phyloP scores from a whole-genome alignment of 2,329 filamentous ascomycete genomes.

The Zopfia rhizophila region DNA sequence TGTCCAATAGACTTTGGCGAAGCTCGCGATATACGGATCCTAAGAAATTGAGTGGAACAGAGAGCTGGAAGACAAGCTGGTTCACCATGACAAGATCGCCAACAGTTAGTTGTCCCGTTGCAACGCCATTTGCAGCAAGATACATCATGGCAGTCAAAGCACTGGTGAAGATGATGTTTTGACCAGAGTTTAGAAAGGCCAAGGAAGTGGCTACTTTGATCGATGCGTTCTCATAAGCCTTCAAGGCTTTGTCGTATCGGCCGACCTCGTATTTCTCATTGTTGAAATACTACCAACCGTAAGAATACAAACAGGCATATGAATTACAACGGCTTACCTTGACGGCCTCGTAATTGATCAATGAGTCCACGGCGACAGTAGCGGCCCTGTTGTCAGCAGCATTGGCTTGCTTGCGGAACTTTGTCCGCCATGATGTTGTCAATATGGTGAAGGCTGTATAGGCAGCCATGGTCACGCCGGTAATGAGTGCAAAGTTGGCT shows the following conservation, averaged over 20 bases:
- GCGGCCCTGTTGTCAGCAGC: constrained; percentile 95
- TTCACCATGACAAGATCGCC: constrained; percentile 99
- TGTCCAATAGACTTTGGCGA: constrained; percentile 92
- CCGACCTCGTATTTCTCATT: constrained; percentile 95
- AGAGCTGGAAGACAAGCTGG: constrained; percentile 97
- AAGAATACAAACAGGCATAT: not conserved
- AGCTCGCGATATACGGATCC: constrained; percentile 98
- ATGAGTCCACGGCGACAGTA: constrained; percentile 92
- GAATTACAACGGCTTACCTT: constrained; percentile 62
- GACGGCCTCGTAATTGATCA: constrained; percentile 99
- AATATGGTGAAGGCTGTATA: constrained; percentile 98
- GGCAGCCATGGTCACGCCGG: constrained; percentile 86
- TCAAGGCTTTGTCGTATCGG: constrained; percentile 87
- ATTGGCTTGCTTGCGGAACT: constrained; percentile 94
- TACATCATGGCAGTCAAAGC: constrained; percentile 99
- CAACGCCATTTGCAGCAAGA: constrained; percentile 89
- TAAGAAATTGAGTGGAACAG: constrained; percentile 94
- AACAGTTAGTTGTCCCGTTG: constrained; percentile 81
- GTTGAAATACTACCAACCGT: constrained; percentile 78
- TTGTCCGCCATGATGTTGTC: constrained; percentile 96
- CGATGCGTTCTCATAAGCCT: constrained; percentile 88
- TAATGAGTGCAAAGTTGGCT: constrained; percentile 89
- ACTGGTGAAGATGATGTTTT: constrained; percentile 96
- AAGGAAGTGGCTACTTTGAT: constrained; percentile 97
- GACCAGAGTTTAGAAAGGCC: constrained; percentile 90